Percentiles rank a stretch among this genome's conserved stretches.
Conservation (phyloP, 1,284 basidiomycete genomes). For the Fereydounia khargensis region DNA sequence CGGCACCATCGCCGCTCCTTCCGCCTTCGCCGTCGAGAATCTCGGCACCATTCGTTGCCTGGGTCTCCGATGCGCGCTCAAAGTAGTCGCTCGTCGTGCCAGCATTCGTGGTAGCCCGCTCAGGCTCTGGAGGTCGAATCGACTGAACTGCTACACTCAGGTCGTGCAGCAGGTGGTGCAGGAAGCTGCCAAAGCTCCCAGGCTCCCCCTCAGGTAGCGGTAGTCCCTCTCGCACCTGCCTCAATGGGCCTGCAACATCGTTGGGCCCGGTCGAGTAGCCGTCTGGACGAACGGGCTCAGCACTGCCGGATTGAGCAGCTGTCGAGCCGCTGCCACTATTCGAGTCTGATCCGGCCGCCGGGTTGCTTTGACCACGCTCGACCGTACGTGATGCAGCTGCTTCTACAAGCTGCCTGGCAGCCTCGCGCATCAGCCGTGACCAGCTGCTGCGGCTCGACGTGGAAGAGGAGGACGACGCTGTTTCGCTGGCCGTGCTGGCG, state of each 20-base stretch:
- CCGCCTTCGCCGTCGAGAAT: constrained; percentile 17
- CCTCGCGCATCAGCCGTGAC: constrained; percentile 17
- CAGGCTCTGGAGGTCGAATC: constrained; percentile 13
- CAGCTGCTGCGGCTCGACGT: neutral
- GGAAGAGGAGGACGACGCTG: too few species aligned
- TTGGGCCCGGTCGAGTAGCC: constrained; percentile 27
- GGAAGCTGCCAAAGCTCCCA: constrained; percentile 43
- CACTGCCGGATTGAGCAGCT: too few species aligned
- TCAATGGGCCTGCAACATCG: constrained; percentile 28
- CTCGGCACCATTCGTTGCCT: constrained; percentile 17
- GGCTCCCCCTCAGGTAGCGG: constrained; percentile 35
- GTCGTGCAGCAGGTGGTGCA: constrained; percentile 41
- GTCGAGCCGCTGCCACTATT: too few species aligned
- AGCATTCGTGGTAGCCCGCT: constrained; percentile 2
- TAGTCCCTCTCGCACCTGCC: constrained; percentile 31
- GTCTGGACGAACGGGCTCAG: neutral
- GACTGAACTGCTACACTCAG: constrained; percentile 41
- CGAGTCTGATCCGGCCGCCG: too few species aligned
- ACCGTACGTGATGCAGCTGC: too few species aligned
- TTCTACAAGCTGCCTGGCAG: neutral
- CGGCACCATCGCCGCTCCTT: too few species aligned
- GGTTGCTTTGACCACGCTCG: too few species aligned
- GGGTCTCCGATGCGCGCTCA: constrained; percentile 7
- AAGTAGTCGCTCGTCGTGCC: constrained; percentile 21
- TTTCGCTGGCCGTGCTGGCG: too few species aligned